Evolutionary conservation across 2,329 filamentous ascomycete genomes (phyloP), one percentile per base, ranked within the genome.

Genomic region (Parastagonospora avenae): DNA sequence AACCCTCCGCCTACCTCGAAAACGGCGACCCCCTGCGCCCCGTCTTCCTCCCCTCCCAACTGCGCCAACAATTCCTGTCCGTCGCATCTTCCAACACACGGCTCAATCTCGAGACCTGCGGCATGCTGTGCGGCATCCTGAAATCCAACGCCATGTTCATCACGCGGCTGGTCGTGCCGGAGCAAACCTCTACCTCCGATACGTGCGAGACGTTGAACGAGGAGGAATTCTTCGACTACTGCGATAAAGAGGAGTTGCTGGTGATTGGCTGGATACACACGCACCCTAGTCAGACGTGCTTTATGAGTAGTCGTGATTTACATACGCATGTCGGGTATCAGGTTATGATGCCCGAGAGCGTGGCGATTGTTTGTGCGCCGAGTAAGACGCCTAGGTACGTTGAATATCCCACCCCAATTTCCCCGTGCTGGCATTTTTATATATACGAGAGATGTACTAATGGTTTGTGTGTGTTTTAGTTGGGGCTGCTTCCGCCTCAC

Each of bases 201-300:
- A 97, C 94, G 0, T 99, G 94, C 72, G 93, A 97, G 74, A 97
- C 91, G 15, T 85, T 91, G 41, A 94, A 97, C 60, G 92, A 96
- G 72, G 83, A 84, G 28, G 85, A 86, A 0, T 81, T 97, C 27
- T 92, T 97, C 62, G 91, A 96, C 49, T 97, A 93, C 71, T 95
- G 92, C 68, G 90, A 94, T 63, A 82, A 81, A 4, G 85, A 96
- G 66, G 90, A 95, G 54, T 76, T 97, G 31, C 84, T 96, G 73
- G 86, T 96, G 46, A 82, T 96, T 4, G 93, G 93, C 33, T 99
- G 94, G 94, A 99, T 99, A 54, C 94, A 99, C 71, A 99, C 94
- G 0, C 94, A 99, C 72, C 94, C 94, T 0, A 91, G 89, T 0
- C 94, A 99, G 76, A 95, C 91, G 0, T 99, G 94, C 74, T 99